Percentiles rank a stretch among this genome's conserved stretches.
Evolutionary conservation across 805 yeast species (phyloP).

Genomic region (Myxozyma monticola): DNA sequence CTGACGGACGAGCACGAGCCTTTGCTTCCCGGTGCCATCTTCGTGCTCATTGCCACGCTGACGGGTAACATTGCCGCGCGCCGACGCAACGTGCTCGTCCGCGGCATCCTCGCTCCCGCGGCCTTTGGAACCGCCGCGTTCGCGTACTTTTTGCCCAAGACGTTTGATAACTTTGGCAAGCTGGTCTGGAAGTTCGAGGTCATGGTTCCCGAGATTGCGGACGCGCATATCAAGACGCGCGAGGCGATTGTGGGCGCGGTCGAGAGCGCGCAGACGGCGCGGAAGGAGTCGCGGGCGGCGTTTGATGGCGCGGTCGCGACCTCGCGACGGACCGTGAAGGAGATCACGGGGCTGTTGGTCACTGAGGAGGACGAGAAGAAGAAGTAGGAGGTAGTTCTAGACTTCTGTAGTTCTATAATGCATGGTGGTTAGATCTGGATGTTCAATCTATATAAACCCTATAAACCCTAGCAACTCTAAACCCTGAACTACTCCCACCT

Average conservation of each 20-base stretch:
- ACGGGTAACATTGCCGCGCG: slow-evolving; percentile 75
- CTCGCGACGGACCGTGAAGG: slow-evolving; percentile 49
- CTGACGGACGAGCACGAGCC: slow-evolving; percentile 68
- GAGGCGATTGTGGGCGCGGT: slow-evolving; percentile 45
- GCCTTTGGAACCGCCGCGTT: slow-evolving; percentile 64
- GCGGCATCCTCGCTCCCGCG: slow-evolving; percentile 54
- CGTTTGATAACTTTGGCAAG: slow-evolving; percentile 60
- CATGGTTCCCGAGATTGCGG: slow-evolving; percentile 51
- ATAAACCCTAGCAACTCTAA: too few relatives aligned
- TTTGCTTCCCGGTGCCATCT: slow-evolving; percentile 67
- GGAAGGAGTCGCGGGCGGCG: slow-evolving; percentile 44
- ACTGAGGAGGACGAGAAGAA: slow-evolving; percentile 54
- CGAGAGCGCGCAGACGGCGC: slow-evolving; percentile 31
- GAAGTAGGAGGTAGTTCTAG: slow-evolving; percentile 7
- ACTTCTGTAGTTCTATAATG: too few relatives aligned
- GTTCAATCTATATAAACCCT: too few relatives aligned
- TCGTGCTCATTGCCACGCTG: slow-evolving; percentile 65
- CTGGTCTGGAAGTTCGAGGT: slow-evolving; percentile 63
- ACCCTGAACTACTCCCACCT: too few relatives aligned
- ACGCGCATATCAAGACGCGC: slow-evolving; percentile 55
- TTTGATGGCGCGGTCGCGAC: slow-evolving; percentile 38
- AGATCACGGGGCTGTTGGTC: slow-evolving; percentile 66
- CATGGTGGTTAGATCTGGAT: not conserved
- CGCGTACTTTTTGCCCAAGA: slow-evolving; percentile 67
- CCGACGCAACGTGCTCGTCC: slow-evolving; percentile 57